Percentiles rank a stretch among this genome's conserved stretches.
Evolutionary conservation across 148 eudicot genomes (phyloP).

Genomic region (Vaccinium macrocarpon): DNA sequence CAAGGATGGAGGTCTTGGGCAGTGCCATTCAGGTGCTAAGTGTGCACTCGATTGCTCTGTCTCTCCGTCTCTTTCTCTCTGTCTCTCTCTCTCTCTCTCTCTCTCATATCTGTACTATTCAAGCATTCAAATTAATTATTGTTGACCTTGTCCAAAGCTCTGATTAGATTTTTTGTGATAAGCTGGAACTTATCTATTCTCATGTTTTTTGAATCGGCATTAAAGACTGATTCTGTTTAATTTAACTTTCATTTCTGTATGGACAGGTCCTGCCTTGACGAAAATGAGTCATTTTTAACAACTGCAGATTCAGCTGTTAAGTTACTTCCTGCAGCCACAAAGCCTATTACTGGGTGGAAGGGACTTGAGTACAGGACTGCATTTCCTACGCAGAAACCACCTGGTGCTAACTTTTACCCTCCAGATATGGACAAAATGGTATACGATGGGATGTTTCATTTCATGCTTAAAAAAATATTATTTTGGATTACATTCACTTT

Average conservation of each 20-base stretch:
- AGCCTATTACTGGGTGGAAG: constrained; percentile 71
- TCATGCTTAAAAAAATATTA: not conserved
- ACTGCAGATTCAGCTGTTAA: constrained; percentile 84
- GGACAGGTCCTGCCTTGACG: constrained; percentile 84
- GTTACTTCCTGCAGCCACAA: constrained; percentile 65
- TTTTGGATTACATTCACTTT: constrained; percentile 2
- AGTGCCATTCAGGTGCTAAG: not conserved
- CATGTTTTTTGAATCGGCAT: not conserved
- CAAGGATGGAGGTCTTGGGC: not conserved
- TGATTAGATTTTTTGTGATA: not conserved
- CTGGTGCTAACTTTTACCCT: constrained; percentile 90
- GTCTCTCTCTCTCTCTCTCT: not conserved
- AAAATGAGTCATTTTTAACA: constrained; percentile 70
- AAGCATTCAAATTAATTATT: constrained; percentile 7
- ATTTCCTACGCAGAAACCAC: constrained; percentile 70
- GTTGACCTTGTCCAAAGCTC: not conserved
- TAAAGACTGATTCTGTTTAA: not conserved
- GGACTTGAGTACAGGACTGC: constrained; percentile 84
- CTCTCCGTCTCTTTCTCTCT: not conserved
- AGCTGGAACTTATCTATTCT: not conserved
- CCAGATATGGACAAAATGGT: constrained; percentile 95
- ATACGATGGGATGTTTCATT: constrained; percentile 15
- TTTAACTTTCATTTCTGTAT: constrained; percentile 1
- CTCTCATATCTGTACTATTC: not conserved
- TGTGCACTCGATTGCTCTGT: not conserved